Conservation (phyloP, 768 basidiomycete species). For the Pholiota molesta region DNA sequence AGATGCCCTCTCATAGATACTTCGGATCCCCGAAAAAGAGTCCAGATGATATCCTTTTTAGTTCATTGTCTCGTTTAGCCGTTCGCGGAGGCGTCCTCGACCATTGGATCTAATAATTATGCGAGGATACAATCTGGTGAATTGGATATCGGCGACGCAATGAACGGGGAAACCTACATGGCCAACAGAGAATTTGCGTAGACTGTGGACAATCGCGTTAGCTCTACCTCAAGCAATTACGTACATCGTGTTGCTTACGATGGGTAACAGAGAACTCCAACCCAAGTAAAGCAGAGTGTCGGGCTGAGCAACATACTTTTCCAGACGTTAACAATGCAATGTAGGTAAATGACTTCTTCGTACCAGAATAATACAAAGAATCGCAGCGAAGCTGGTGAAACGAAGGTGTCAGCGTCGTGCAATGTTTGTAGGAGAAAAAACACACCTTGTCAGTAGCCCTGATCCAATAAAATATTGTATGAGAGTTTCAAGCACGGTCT, state of each 20-base stretch:
- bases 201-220: constrained; percentile 19
- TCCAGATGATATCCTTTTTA: constrained; percentile 22
- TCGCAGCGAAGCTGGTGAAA: constrained; percentile 29
- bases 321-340: background rate
- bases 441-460: constrained; percentile 33
- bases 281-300: constrained; percentile 32
- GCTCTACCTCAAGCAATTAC: background rate
- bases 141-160: background rate
- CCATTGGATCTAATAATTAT: constrained; percentile 24
- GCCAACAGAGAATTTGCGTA: constrained; percentile 28
- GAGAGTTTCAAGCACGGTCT: constrained; percentile 29
- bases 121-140: background rate
- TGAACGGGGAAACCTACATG: constrained; percentile 12
- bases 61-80: constrained; percentile 24
- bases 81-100: constrained; percentile 22
- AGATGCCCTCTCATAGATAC: constrained; percentile 3
- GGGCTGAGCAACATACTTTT: constrained; percentile 33
- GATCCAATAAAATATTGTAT: constrained; percentile 36
- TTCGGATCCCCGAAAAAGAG: constrained; percentile 22
- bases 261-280: constrained; percentile 34
- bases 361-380: constrained; percentile 32
- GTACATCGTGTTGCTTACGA: constrained; percentile 22
- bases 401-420: background rate
- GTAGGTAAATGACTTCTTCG: background rate
- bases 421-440: background rate